phyloP scores from a whole-genome alignment of 495 filamentous ascomycete genomes.

The Collariella sp. region DNA sequence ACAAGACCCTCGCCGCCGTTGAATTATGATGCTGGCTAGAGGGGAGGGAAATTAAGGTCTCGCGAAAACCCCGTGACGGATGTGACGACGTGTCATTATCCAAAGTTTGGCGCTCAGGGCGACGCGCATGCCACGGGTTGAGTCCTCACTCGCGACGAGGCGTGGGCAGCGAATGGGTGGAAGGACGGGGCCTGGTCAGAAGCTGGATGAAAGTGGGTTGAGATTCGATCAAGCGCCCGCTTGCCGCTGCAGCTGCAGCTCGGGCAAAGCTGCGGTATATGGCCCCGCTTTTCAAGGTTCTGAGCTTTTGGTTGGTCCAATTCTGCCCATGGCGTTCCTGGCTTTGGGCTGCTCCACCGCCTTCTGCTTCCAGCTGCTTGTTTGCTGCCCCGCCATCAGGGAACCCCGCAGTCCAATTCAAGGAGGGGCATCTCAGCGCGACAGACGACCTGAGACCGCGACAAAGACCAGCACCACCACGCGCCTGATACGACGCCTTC shows the following conservation, averaged over 20 bases:
- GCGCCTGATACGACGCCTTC: neutral
- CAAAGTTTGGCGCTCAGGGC: neutral
- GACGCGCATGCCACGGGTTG: neutral
- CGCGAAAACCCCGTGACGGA: neutral
- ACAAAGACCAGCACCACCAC: conserved; percentile 3
- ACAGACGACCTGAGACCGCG: conserved; percentile 3
- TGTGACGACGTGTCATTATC: neutral
- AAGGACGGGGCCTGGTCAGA: neutral
- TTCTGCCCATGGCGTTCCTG: too few relatives aligned
- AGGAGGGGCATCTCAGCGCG: conserved; percentile 14
- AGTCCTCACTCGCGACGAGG: too few relatives aligned
- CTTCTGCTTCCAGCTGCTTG: too few relatives aligned
- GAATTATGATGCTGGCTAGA: neutral
- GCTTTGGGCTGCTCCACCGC: too few relatives aligned
- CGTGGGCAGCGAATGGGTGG: neutral
- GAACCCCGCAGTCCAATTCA: conserved; percentile 16
- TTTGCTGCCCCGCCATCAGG: conserved; percentile 17
- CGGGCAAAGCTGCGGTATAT: neutral
- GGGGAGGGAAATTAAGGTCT: neutral
- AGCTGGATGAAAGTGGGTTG: neutral
- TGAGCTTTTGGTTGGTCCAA: neutral
- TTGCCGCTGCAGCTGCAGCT: neutral
- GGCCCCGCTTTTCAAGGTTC: neutral
- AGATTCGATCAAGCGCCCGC: neutral
- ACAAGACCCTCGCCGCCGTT: too few relatives aligned